Evolutionary conservation across 208 protist species (phyloP).

Genomic region (Porcisia deanei): DNA sequence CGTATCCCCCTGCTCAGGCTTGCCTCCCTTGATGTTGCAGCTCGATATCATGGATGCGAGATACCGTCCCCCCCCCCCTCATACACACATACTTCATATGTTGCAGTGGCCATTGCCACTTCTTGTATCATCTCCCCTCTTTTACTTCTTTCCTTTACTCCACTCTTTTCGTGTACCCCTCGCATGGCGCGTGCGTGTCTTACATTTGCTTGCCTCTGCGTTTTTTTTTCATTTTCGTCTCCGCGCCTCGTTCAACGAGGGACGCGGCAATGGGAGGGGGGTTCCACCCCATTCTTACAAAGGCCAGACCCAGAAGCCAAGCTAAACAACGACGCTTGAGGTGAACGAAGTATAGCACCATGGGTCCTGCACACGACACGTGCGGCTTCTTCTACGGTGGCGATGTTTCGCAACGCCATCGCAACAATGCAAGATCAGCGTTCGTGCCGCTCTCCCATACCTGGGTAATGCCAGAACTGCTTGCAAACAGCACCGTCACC

Average conservation of each 20-base stretch:
- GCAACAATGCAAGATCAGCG: too few species aligned
- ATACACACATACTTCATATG: too few species aligned
- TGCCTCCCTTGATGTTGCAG: not conserved
- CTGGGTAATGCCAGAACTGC: not conserved
- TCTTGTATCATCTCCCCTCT: not conserved
- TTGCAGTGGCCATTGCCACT: too few species aligned
- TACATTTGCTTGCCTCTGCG: too few species aligned
- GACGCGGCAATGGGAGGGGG: not conserved
- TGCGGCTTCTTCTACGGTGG: conserved; percentile 14
- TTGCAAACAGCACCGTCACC: conserved; percentile 6
- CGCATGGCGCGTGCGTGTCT: not conserved
- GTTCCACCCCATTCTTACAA: not conserved
- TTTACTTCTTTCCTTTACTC: too few species aligned
- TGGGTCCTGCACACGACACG: not conserved
- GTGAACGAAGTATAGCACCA: not conserved
- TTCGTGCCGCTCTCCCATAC: conserved; percentile 6
- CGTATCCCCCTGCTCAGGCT: not conserved
- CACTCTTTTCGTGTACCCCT: not conserved
- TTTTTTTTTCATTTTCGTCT: not conserved
- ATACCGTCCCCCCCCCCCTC: not conserved
- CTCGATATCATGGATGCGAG: not conserved
- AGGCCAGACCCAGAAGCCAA: not conserved
- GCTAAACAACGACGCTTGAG: not conserved
- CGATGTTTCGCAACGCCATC: not conserved
- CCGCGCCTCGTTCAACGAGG: not conserved